A percentile compares a stretch with the other conserved stretches of the same genome.
These are phyloP conservation scores for Talaromyces sp. DNA, from an alignment of 2,329 filamentous ascomycete species.

Conservation along the genomic window DNA sequence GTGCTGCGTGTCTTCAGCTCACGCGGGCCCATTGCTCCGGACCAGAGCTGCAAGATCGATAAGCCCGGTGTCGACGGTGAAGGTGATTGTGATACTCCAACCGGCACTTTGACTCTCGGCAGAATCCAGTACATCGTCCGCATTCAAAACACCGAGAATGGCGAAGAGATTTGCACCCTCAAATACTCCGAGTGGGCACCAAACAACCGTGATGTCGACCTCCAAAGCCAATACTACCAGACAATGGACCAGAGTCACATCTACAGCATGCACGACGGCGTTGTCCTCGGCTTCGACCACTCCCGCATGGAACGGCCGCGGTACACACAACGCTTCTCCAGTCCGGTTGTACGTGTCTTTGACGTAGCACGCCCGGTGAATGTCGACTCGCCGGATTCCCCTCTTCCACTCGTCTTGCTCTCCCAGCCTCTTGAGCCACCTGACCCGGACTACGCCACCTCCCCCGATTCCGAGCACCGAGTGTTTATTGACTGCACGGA, in stretches of 20 bases:
- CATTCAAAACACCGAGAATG: constrained; percentile 70
- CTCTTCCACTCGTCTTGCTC: constrained; percentile 71
- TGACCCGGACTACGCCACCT: constrained; percentile 35
- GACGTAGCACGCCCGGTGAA: constrained; percentile 74
- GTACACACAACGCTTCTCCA: constrained; percentile 65
- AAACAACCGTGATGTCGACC: constrained; percentile 83
- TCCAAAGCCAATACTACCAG: constrained; percentile 72
- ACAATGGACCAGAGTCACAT: constrained; percentile 87
- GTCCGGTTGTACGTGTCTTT: constrained; percentile 81
- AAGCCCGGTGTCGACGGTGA: constrained; percentile 64
- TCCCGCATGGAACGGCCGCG: constrained; percentile 50
- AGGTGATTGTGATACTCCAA: constrained; percentile 57
- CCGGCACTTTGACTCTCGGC: constrained; percentile 75
- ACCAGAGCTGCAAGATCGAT: constrained; percentile 58
- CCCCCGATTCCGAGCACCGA: constrained; percentile 43
- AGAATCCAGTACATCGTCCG: constrained; percentile 84
- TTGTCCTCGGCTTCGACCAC: constrained; percentile 73
- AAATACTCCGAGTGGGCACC: constrained; percentile 93
- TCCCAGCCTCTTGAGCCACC: constrained; percentile 72
- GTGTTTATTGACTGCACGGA: constrained; percentile 86
- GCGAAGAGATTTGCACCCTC: constrained; percentile 76
- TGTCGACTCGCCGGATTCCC: constrained; percentile 55
- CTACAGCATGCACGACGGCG: constrained; percentile 78
- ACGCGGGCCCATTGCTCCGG: constrained; percentile 62
- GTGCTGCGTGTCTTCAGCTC: constrained; percentile 82